Evolutionary conservation across 495 filamentous ascomycete species (phyloP), one percentile per base, ranked within the genome.

Genomic region (Parathielavia hyrcaniae): DNA sequence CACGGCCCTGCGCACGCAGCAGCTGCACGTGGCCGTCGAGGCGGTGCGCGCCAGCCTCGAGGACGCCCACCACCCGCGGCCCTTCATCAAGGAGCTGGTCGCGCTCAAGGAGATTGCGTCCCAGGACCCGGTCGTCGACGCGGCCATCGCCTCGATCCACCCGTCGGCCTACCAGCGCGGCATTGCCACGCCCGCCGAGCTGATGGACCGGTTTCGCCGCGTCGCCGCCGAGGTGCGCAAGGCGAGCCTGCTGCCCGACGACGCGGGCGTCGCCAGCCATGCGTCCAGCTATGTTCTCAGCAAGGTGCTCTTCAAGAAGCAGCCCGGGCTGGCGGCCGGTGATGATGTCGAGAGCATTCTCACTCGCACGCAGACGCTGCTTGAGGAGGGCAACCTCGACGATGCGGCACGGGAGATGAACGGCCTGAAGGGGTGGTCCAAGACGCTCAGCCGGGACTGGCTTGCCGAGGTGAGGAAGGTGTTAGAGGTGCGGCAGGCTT

Each of bases 301-400:
- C 76, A 91, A 95, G 72, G 77, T 97, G 23, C 80, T 97, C 72
- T 97, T 98, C 80, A 87, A 86, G 78, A 96, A 96, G 78, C 81
- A 89, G 66, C 26, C 26, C 3, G 88, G 85, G n/a, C 76, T 93
- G 43, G 85, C 91, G 1, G 80, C 81, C 30, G 92, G 95, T 23
- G 83, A 93, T 63, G 93, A 98, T 68, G 92, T 97, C 20, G 93
- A 97, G 79, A 95, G 90, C 67, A 83, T 96, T 60, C 81, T 98
- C 13, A 86, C 88, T 3, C 78, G 93, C 55, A 90, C 93, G 3
- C 90, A 97, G 73, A 91, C 81, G 5, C 80, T 87, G 62, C 77
- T 98, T 13, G 90, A 97, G 74, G 88, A 97, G 73, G 95, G 93
- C 32, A 82, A 95, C 64, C 73, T 98, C 35, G 95, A 98, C 67